phyloP scores from a whole-genome alignment of 169 alveolate genomes.

The Eimeria falciformis region DNA sequence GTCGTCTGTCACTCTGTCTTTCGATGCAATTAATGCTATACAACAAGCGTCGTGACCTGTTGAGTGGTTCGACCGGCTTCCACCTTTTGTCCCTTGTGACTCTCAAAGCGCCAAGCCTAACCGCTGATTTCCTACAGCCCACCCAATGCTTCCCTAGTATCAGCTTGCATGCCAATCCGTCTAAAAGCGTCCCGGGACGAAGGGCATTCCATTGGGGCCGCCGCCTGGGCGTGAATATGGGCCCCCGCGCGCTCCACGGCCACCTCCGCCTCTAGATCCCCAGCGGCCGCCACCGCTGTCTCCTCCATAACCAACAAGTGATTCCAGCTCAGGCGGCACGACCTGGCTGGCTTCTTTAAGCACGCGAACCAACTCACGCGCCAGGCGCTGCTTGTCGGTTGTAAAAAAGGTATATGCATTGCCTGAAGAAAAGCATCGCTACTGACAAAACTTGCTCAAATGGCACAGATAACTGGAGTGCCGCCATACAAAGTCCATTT shows the following conservation, averaged over 20 bases:
- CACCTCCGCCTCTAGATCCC: slow-evolving; percentile 75
- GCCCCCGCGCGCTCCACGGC: slow-evolving; percentile 73
- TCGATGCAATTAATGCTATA: not conserved
- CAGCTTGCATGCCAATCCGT: not conserved
- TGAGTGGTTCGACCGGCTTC: not conserved
- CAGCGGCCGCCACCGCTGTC: slow-evolving; percentile 71
- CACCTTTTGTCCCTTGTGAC: not conserved
- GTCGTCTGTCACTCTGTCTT: not conserved
- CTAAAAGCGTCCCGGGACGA: slow-evolving; percentile 59
- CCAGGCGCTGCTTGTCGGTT: slow-evolving; percentile 91
- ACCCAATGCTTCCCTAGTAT: not conserved
- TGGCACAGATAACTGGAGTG: no score
- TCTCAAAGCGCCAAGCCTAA: not conserved
- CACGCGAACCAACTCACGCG: slow-evolving; percentile 95
- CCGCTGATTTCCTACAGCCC: not conserved
- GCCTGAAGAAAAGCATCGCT: slow-evolving; percentile 78
- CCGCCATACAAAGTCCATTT: no score
- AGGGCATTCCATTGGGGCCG: slow-evolving; percentile 65
- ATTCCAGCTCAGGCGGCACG: slow-evolving; percentile 92
- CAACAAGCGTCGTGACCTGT: not conserved
- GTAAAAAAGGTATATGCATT: slow-evolving; percentile 96
- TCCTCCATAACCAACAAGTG: slow-evolving; percentile 61
- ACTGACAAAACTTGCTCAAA: no score
- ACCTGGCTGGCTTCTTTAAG: slow-evolving; percentile 95
- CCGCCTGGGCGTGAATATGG: slow-evolving; percentile 35